A percentile compares a stretch with the other conserved stretches of the same genome.
Conservation (phyloP, 257 asterid species). For the Mitragyna speciosa region DNA sequence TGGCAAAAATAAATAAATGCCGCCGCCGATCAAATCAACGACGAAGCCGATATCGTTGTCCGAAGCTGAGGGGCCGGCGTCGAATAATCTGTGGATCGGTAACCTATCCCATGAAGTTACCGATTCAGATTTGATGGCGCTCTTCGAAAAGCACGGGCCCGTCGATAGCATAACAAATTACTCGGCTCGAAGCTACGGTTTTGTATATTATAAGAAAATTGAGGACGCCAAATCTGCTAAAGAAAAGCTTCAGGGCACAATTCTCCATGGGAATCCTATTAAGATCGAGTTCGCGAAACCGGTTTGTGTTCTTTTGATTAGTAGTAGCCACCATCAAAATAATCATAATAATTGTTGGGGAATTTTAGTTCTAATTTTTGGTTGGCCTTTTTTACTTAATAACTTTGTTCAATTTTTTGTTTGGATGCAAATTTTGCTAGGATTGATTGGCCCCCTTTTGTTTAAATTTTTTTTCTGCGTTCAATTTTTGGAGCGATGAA, state of each 20-base stretch:
- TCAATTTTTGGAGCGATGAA: background rate
- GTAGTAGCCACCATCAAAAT: slow-evolving; percentile 19
- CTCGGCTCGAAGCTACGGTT: slow-evolving; percentile 74
- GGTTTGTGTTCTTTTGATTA: slow-evolving; percentile 62
- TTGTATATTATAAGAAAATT: slow-evolving; percentile 56
- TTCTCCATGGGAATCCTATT: slow-evolving; percentile 56
- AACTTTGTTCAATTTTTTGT: background rate
- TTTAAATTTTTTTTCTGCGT: background rate
- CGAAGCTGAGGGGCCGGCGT: slow-evolving; percentile 53
- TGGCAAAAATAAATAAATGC: background rate
- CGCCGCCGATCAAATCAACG: slow-evolving; percentile 32
- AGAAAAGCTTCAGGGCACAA: slow-evolving; percentile 64
- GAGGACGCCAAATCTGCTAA: slow-evolving; percentile 79
- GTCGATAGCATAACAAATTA: slow-evolving; percentile 70
- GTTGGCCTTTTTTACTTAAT: background rate
- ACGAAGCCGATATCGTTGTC: slow-evolving; percentile 16
- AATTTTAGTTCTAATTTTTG: background rate
- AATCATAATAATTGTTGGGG: slow-evolving; percentile 11
- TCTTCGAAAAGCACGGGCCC: slow-evolving; percentile 60
- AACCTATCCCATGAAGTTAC: slow-evolving; percentile 62
- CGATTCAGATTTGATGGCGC: slow-evolving; percentile 60
- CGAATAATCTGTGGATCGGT: slow-evolving; percentile 88
- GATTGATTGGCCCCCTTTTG: too few species aligned
- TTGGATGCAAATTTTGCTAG: background rate
- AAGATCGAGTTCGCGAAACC: slow-evolving; percentile 91